phyloP scores from a whole-genome alignment of 2,329 filamentous ascomycete species.

The Mycosphaerella sp. region DNA sequence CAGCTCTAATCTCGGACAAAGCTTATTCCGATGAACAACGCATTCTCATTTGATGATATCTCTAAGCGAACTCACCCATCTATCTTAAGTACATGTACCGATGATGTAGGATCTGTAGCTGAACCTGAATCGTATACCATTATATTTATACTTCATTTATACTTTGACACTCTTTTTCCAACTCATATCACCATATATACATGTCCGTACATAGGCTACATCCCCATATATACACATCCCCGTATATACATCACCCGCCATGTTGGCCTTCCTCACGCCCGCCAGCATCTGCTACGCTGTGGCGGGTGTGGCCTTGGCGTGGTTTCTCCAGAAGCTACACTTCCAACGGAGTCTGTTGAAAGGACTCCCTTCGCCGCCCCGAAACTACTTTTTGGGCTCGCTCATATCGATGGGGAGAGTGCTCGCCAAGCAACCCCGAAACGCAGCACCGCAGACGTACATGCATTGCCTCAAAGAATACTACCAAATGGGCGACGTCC shows the following conservation, averaged over 20 bases:
- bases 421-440: slow-evolving; percentile 30
- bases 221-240: too few relatives aligned
- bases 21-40: too few relatives aligned
- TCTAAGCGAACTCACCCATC: too few relatives aligned
- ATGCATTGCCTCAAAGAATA: slow-evolving; percentile 33
- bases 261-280: slow-evolving; percentile 17
- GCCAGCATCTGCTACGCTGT: slow-evolving; percentile 23
- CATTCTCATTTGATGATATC: too few relatives aligned
- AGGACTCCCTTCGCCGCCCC: slow-evolving; percentile 37
- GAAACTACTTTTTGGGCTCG: slow-evolving; percentile 38
- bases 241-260: neutral
- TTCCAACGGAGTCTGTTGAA: slow-evolving; percentile 24
- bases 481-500: slow-evolving; percentile 35
- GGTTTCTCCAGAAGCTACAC: slow-evolving; percentile 26
- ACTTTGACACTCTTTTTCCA: neutral
- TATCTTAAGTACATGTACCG: too few relatives aligned
- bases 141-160: too few relatives aligned
- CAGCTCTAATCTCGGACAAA: too few relatives aligned
- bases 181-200: neutral
- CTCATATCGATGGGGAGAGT: slow-evolving; percentile 37
- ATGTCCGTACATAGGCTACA: too few relatives aligned
- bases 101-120: too few relatives aligned
- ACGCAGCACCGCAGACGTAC: slow-evolving; percentile 34
- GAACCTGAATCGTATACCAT: too few relatives aligned
- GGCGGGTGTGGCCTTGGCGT: slow-evolving; percentile 20